These are phyloP conservation scores for Aspergillus thermomutatus DNA, from an alignment of 2,329 filamentous ascomycete species.

Conservation along the genomic window DNA sequence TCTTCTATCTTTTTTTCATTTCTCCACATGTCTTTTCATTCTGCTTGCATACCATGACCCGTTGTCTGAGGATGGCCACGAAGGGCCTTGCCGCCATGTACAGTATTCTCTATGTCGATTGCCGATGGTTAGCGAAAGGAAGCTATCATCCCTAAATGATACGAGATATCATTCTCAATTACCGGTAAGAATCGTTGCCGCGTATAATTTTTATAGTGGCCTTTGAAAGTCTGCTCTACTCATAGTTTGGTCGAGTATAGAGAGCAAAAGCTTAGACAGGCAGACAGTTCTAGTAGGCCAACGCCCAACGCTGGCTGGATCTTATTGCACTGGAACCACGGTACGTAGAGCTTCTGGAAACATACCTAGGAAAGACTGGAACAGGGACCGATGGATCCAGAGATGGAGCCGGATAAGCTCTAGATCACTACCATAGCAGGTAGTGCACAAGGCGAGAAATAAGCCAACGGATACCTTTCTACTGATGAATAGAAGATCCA, in stretches of 20 bases:
- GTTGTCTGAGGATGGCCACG: not conserved
- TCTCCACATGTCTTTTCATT: not conserved
- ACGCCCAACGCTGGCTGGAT: no score
- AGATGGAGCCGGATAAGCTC: not conserved
- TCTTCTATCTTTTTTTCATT: not conserved
- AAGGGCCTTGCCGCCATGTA: not conserved
- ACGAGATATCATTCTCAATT: not conserved
- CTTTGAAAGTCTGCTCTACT: no score
- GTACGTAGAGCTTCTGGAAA: slow-evolving; percentile 1
- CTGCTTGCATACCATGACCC: not conserved
- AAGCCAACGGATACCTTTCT: no score
- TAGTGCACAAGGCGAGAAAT: no score
- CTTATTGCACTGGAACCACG: slow-evolving; percentile 8
- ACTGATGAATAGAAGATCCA: no score
- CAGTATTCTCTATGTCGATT: not conserved
- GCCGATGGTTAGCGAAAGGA: not conserved
- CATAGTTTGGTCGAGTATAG: not conserved
- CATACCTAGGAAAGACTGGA: not conserved
- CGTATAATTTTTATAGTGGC: not conserved
- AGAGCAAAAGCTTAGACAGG: no score
- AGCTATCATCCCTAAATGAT: not conserved
- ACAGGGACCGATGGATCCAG: slow-evolving; percentile 6
- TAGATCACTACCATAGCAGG: no score
- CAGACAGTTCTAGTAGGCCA: no score
- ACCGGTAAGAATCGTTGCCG: not conserved